Conservation (phyloP, 257 asterid species). For the Solanum clarkiae region DNA sequence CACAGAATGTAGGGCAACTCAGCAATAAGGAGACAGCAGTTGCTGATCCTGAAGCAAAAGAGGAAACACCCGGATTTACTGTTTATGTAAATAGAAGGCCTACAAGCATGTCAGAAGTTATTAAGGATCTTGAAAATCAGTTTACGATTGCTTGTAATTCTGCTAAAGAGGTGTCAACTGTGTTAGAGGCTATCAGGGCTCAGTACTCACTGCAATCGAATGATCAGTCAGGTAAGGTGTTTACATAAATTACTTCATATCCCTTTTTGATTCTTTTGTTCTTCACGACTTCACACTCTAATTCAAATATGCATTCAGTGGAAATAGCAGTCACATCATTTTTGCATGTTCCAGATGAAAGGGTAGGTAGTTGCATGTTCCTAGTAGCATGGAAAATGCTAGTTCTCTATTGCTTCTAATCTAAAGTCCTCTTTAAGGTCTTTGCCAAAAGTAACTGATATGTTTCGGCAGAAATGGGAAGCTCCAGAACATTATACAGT, state of each 20-base stretch:
- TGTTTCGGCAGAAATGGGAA: neutral
- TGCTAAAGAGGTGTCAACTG: constrained; percentile 60
- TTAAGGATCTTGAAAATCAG: constrained; percentile 83
- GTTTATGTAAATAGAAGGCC: constrained; percentile 78
- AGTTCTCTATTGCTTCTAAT: neutral
- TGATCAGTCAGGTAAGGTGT: constrained; percentile 53
- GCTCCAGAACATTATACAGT: neutral
- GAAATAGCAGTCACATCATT: neutral
- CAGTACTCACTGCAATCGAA: constrained; percentile 43
- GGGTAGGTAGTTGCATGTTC: neutral
- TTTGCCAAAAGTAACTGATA: neutral
- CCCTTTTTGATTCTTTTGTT: neutral
- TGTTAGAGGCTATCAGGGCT: constrained; percentile 72
- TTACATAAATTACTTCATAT: neutral
- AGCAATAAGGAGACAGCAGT: constrained; percentile 51
- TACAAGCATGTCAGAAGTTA: constrained; percentile 83
- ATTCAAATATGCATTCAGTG: neutral
- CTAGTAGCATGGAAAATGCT: neutral
- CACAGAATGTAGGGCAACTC: constrained; percentile 41
- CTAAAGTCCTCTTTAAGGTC: neutral
- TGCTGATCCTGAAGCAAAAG: constrained; percentile 39
- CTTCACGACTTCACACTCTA: neutral
- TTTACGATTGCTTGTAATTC: constrained; percentile 60
- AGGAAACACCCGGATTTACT: constrained; percentile 82
- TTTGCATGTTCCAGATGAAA: neutral